Conservation (phyloP, 331 rosid genomes). For the Stylosanthes scabra region DNA sequence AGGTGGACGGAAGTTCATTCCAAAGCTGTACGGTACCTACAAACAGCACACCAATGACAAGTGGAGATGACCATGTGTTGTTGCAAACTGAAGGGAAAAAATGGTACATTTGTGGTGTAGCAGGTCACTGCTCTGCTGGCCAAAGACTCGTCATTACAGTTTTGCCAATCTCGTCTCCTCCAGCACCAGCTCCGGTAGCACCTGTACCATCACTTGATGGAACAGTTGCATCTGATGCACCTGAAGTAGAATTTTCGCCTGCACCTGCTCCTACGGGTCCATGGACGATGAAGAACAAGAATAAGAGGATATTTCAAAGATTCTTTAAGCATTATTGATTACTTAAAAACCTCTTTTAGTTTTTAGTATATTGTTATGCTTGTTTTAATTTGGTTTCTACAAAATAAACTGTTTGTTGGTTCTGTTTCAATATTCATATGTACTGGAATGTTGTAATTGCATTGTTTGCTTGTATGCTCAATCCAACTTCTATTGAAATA, state of each 20-base stretch:
- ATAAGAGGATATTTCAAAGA: neutral
- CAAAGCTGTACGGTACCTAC: no score
- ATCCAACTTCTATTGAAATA: neutral
- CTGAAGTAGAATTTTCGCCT: neutral
- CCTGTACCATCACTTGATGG: neutral
- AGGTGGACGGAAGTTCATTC: no score
- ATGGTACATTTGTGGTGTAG: constrained; percentile 39
- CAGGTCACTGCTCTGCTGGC: constrained; percentile 25
- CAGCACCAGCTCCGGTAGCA: neutral
- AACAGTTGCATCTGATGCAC: no score
- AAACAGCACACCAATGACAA: neutral
- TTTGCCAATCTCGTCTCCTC: neutral
- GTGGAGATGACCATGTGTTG: constrained; percentile 38
- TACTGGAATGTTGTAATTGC: neutral
- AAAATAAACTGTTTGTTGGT: neutral
- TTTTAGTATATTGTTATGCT: no score
- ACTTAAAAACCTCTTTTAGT: no score
- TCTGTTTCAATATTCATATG: neutral
- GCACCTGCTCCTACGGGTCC: neutral
- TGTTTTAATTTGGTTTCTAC: neutral
- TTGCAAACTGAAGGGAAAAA: constrained; percentile 31
- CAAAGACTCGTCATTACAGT: constrained; percentile 42
- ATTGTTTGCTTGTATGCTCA: neutral
- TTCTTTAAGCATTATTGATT: neutral
- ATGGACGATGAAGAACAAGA: neutral